Percentiles rank a stretch among this genome's conserved stretches.
These are phyloP conservation scores for Yarrowia osloensis DNA, from an alignment of 805 yeast species.

Conservation along the genomic window DNA sequence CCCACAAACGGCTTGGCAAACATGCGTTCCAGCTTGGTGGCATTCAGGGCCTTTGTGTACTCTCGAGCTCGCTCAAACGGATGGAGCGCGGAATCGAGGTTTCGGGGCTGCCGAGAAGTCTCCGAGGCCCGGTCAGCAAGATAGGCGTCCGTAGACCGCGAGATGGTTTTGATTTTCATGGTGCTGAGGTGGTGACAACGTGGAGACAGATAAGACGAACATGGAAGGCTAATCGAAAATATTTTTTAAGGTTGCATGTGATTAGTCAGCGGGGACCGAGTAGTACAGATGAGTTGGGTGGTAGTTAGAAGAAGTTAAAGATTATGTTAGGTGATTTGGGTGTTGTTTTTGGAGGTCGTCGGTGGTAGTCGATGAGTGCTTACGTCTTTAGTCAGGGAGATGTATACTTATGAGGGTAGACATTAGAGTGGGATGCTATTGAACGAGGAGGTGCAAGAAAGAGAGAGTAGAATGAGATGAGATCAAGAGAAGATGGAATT, in stretches of 20 bases:
- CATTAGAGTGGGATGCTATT: no score
- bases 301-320: no score
- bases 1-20: constrained; percentile 98
- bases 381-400: no score
- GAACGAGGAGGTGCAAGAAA: no score
- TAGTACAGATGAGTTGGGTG: no score
- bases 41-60: constrained; percentile 89
- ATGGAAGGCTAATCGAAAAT: neutral
- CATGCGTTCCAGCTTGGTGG: constrained; percentile 93
- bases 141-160: constrained; percentile 87
- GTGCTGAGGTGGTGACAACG: neutral
- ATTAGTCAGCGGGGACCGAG: neutral
- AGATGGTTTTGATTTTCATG: constrained; percentile 81
- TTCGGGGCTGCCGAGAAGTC: constrained; percentile 82
- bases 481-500: no score
- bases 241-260: neutral
- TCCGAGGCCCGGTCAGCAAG: constrained; percentile 91
- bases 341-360: no score
- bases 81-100: constrained; percentile 89
- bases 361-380: no score
- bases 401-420: no score
- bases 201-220: neutral
- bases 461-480: no score
- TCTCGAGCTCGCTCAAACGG: constrained; percentile 98
- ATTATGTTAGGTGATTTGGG: no score